Evolutionary conservation across 352 stramenopile genomes (phyloP).

Genomic region (Pythium apleroticum): DNA sequence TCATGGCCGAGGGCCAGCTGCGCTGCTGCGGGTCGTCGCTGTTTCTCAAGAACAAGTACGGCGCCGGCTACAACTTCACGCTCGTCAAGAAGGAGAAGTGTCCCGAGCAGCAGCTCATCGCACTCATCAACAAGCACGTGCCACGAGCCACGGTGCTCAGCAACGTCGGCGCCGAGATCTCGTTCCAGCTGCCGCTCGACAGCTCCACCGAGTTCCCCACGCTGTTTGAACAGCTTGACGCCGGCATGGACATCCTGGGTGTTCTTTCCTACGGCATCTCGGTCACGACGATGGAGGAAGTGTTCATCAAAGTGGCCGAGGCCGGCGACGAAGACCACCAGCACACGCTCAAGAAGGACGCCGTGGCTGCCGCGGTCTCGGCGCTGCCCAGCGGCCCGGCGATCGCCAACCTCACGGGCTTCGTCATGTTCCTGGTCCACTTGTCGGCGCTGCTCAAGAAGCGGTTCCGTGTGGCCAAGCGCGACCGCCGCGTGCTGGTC

Average conservation of each 20-base stretch:
- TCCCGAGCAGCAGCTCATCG: slow-evolving; percentile 24
- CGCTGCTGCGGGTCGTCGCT: slow-evolving; percentile 39
- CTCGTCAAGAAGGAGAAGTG: slow-evolving; percentile 30
- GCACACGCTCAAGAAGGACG: slow-evolving; percentile 37
- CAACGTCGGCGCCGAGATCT: slow-evolving; percentile 72
- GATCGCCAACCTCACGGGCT: slow-evolving; percentile 22
- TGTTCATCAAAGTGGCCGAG: slow-evolving; percentile 87
- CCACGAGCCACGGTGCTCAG: slow-evolving; percentile 42
- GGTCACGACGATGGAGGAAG: slow-evolving; percentile 97
- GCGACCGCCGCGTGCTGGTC: slow-evolving; percentile 62
- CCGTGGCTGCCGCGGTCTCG: background rate
- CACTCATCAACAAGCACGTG: slow-evolving; percentile 38
- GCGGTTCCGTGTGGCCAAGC: slow-evolving; percentile 54
- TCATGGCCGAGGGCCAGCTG: slow-evolving; percentile 66
- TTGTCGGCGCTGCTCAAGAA: slow-evolving; percentile 58
- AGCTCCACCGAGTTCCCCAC: slow-evolving; percentile 45
- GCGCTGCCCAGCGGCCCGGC: background rate
- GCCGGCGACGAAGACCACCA: slow-evolving; percentile 21
- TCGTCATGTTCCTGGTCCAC: slow-evolving; percentile 26
- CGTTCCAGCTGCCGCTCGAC: slow-evolving; percentile 64
- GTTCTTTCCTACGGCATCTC: slow-evolving; percentile 92
- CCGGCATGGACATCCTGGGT: slow-evolving; percentile 52
- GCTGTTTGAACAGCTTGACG: slow-evolving; percentile 55
- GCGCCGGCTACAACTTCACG: slow-evolving; percentile 74
- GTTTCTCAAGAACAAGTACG: slow-evolving; percentile 90